Evolutionary conservation across 2,329 filamentous ascomycete genomes (phyloP).

Genomic region (Westerdykella sp.): DNA sequence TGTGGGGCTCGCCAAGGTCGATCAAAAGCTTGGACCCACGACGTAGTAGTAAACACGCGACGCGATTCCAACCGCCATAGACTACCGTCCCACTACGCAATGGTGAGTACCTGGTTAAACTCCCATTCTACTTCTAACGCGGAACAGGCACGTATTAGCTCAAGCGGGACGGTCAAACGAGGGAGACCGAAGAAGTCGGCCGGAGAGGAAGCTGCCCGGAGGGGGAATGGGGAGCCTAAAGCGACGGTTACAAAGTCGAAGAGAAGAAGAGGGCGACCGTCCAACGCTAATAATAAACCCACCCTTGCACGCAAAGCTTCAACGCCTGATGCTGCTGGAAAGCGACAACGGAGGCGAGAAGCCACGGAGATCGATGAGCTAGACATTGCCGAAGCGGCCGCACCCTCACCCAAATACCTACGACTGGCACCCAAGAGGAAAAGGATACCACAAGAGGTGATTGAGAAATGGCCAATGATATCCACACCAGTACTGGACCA

Average conservation of each 20-base stretch:
- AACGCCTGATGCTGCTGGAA: background rate
- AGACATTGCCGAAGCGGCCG: background rate
- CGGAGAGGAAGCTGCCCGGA: background rate
- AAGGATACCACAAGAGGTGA: conserved; percentile 32
- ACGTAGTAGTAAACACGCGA: too few relatives aligned
- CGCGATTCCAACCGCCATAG: too few relatives aligned
- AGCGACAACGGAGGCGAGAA: background rate
- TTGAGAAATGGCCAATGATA: conserved; percentile 50
- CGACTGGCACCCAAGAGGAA: conserved; percentile 32
- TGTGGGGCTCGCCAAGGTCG: too few relatives aligned
- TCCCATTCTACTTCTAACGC: background rate
- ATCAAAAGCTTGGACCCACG: too few relatives aligned
- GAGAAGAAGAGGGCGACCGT: background rate
- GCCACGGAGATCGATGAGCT: background rate
- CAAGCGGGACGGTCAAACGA: background rate
- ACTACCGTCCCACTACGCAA: background rate
- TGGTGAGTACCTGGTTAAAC: background rate
- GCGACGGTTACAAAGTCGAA: background rate
- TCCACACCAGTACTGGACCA: conserved; percentile 50
- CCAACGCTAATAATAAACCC: background rate
- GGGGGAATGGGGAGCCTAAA: background rate
- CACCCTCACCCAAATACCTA: conserved; percentile 16
- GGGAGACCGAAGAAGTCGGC: background rate
- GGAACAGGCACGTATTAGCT: background rate
- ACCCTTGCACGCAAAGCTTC: background rate